Evolutionary conservation across 2,329 filamentous ascomycete genomes (phyloP).

Genomic region (Colletotrichum kahawae): DNA sequence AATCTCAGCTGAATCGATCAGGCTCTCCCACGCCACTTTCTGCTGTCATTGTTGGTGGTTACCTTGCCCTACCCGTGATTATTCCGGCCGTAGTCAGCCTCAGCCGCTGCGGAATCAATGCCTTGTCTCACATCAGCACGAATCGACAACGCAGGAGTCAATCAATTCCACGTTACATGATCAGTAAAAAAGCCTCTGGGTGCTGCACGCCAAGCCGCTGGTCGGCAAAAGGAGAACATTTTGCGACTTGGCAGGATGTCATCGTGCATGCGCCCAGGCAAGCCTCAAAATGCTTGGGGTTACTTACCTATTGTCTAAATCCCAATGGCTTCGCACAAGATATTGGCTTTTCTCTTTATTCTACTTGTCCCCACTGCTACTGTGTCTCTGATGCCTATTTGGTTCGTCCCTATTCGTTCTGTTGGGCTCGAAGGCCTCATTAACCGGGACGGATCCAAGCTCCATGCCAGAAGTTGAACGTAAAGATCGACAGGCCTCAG

Average conservation of each 20-base stretch:
- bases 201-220: neutral
- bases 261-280: neutral
- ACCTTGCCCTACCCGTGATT: neutral
- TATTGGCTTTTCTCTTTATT: too few relatives aligned
- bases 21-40: neutral
- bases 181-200: fast-evolving
- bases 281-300: too few relatives aligned
- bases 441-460: too few relatives aligned
- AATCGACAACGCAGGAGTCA: neutral
- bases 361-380: too few relatives aligned
- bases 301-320: too few relatives aligned
- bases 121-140: neutral
- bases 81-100: neutral
- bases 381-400: too few relatives aligned
- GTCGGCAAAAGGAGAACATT: neutral
- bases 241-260: neutral
- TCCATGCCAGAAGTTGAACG: too few relatives aligned
- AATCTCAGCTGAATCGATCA: neutral
- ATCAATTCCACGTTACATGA: neutral
- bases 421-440: too few relatives aligned
- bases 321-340: too few relatives aligned
- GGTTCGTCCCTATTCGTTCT: too few relatives aligned
- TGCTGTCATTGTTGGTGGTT: neutral
- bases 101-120: neutral
- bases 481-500: too few relatives aligned